phyloP scores from a whole-genome alignment of 805 yeast genomes.

The Gaillardinia entomophila region DNA sequence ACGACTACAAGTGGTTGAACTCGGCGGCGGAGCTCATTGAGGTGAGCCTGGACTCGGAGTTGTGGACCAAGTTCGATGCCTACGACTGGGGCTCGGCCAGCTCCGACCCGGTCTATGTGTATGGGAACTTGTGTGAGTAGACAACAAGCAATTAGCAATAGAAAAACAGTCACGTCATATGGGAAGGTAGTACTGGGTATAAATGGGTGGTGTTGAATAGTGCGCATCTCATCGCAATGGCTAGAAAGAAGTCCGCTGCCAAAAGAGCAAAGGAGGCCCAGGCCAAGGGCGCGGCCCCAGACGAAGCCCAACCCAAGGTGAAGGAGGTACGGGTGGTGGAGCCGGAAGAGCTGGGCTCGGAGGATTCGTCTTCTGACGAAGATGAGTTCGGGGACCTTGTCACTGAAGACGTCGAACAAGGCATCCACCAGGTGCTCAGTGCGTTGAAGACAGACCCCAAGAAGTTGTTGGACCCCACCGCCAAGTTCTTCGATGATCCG shows the following conservation, averaged over 20 bases:
- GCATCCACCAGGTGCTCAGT: constrained; percentile 63
- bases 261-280: constrained; percentile 55
- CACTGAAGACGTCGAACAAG: constrained; percentile 79
- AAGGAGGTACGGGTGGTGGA: constrained; percentile 2
- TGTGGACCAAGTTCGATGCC: not conserved
- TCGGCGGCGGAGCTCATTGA: not conserved
- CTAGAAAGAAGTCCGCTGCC: constrained; percentile 83
- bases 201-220: too few species aligned
- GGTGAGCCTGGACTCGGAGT: not conserved
- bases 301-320: constrained; percentile 12
- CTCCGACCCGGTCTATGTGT: not conserved
- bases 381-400: constrained; percentile 87
- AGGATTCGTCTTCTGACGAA: constrained; percentile 40
- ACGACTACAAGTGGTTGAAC: not conserved
- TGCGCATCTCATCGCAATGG: constrained; percentile 38
- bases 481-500: constrained; percentile 68
- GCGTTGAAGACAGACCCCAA: constrained; percentile 69
- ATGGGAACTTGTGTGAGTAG: not conserved
- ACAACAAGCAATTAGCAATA: not conserved
- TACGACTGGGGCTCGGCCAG: not conserved
- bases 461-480: constrained; percentile 58
- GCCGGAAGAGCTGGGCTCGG: constrained; percentile 6
- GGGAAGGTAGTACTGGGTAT: too few species aligned
- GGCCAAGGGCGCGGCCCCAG: constrained; percentile 4
- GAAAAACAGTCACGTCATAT: too few species aligned